Base-by-base conservation (phyloP, 2,329 filamentous ascomycete species). In the Pezicula carpinea region DNA sequence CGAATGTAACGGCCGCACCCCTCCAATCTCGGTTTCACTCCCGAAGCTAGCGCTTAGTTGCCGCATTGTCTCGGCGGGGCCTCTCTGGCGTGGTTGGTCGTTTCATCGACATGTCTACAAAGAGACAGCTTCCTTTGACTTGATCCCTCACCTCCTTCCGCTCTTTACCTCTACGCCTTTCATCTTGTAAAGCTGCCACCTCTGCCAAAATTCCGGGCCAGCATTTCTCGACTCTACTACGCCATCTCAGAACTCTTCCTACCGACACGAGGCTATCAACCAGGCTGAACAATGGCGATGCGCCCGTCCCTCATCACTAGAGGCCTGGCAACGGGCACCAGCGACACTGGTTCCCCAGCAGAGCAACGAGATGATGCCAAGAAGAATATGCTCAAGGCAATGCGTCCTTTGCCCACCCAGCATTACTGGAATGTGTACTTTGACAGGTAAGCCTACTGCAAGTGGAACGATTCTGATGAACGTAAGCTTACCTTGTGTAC, bases 361-460 rank as follows among this genome's bases (percentile, higher is more conserved):
- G 80, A 83, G 60, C 77, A 82, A 66, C 83, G 87, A 60, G 85
- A 87, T 66, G 82, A 85, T 67, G 86, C 86, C 47, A 90, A 90
- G 81, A 82, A 86, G 71, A 90, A 90, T 72, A 87, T 91, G 66
- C 75, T 89, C 57, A 83, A 88, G 67, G 77, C 82, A 22, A 83
- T 80, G 74, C 76, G 89, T 45, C 77, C 85, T 43, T 73, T 90
- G 55, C 82, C 86, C 14, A 86, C 87, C 22, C 86, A 91, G 70
- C 83, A 91, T 65, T 89, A 87, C 70, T 89, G 88, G 80, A 75
- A 84, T 57, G 82, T 88, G 57, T 87, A 77, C 64, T 83, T 84
- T 62, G 80, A 84, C 65, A 71, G 79, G 69, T 79, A 63, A 61
- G 68, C 40, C 23, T 32, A n/a, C 8, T n/a, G 15, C 35, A 40